phyloP scores from a whole-genome alignment of 495 filamentous ascomycete species.

The Emericellopsis terricola region DNA sequence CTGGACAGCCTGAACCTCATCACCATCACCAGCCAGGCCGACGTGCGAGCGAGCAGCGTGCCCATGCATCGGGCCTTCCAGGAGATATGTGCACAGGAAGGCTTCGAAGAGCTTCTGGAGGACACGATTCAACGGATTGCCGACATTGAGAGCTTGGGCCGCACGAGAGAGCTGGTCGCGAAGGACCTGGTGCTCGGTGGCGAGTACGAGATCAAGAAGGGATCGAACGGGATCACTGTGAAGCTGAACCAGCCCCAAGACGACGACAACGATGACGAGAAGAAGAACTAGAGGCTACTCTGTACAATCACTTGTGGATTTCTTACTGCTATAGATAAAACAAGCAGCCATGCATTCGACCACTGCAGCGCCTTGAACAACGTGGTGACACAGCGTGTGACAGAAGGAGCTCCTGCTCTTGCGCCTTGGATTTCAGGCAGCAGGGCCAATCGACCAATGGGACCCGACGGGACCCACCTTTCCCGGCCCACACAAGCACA shows the following conservation, averaged over 20 bases:
- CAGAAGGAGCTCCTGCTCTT: no score
- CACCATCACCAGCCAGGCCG: conserved; percentile 74
- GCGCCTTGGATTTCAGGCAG: no score
- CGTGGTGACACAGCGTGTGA: no score
- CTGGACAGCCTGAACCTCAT: conserved; percentile 93
- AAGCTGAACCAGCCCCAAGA: conserved; percentile 1
- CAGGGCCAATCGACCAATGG: no score
- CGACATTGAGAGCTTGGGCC: conserved; percentile 81
- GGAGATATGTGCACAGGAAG: conserved; percentile 50
- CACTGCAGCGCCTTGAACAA: no score
- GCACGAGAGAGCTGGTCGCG: conserved; percentile 80
- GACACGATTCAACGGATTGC: conserved; percentile 67
- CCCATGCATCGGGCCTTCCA: conserved; percentile 90
- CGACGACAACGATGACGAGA: not conserved
- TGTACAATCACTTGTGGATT: not conserved
- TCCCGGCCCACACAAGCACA: no score
- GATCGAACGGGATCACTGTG: conserved; percentile 3
- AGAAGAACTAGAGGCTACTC: not conserved
- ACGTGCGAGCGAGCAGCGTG: conserved; percentile 83
- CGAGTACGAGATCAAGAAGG: conserved; percentile 50
- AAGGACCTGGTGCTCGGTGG: conserved; percentile 60
- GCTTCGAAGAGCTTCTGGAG: conserved; percentile 69
- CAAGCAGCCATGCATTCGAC: no score
- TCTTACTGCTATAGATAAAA: no score
- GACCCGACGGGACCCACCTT: no score